Conservation (phyloP, 2,329 filamentous ascomycete genomes). For the Diaporthe destruens region DNA sequence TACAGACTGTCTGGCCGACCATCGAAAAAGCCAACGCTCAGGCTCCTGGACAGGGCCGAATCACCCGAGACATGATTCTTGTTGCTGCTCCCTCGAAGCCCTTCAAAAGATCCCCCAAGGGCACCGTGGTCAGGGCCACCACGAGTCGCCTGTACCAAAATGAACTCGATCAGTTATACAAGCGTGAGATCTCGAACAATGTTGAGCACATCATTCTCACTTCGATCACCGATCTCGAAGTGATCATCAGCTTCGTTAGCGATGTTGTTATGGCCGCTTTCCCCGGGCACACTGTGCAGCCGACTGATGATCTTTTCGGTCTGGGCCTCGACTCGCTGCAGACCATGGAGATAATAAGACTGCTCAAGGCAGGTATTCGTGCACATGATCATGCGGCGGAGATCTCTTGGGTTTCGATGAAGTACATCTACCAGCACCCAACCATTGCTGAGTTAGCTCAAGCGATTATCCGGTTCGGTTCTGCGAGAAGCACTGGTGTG, state of each 20-base stretch:
- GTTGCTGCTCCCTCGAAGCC: conserved; percentile 2
- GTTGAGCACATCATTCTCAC: conserved; percentile 4
- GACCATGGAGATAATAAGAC: conserved; percentile 41
- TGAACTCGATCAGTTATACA: conserved; percentile 2
- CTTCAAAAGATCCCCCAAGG: conserved; percentile 33
- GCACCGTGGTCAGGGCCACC: conserved; percentile 31
- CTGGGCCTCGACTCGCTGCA: conserved; percentile 43
- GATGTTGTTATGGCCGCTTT: conserved; percentile 38
- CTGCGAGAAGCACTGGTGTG: background rate
- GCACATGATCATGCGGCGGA: background rate
- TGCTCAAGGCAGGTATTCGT: conserved; percentile 39
- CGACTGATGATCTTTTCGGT: conserved; percentile 41
- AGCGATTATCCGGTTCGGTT: background rate
- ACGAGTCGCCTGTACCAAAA: conserved; percentile 19
- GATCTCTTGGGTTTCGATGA: conserved; percentile 36
- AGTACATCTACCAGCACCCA: conserved; percentile 42
- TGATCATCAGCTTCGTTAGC: conserved; percentile 29
- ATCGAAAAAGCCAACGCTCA: conserved; percentile 34
- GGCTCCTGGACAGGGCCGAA: conserved; percentile 31
- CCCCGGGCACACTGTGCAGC: conserved; percentile 17
- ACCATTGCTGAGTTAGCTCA: conserved; percentile 38
- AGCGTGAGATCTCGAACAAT: conserved; percentile 29
- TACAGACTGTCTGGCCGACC: conserved; percentile 35
- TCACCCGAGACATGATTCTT: conserved; percentile 35
- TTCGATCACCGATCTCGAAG: background rate